These are phyloP conservation scores for Penicillium diatomitis DNA, from an alignment of 495 filamentous ascomycete species.

Conservation along the genomic window DNA sequence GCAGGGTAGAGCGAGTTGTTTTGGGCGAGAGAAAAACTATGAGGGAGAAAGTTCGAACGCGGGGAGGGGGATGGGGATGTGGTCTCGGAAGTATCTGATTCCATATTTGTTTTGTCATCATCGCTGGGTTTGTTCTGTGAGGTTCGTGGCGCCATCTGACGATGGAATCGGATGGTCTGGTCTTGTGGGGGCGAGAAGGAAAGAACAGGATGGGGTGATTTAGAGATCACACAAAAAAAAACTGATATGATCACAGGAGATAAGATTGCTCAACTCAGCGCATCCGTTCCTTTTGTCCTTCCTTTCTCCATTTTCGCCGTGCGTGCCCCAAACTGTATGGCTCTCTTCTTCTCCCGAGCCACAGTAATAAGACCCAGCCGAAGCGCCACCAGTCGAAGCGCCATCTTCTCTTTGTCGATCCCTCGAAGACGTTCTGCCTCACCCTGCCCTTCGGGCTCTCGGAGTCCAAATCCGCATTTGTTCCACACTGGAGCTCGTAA, in stretches of 20 bases:
- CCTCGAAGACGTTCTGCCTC: background rate
- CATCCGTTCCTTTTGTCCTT: constrained; percentile 59
- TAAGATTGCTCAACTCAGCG: constrained; percentile 23
- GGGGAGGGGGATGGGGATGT: background rate
- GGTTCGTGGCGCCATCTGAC: background rate
- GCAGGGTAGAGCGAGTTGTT: no score
- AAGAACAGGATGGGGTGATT: background rate
- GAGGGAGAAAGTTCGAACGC: background rate
- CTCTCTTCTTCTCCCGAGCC: constrained; percentile 83
- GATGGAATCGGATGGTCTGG: background rate
- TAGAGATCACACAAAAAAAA: background rate
- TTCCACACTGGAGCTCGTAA: constrained; percentile 63
- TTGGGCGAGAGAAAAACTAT: background rate
- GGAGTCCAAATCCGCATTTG: constrained; percentile 69
- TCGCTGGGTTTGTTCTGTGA: constrained; percentile 17
- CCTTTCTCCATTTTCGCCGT: constrained; percentile 81
- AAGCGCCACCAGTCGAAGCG: constrained; percentile 70
- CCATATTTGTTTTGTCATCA: constrained; percentile 37
- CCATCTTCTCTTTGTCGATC: constrained; percentile 70
- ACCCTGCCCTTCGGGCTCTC: background rate
- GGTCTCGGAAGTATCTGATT: constrained; percentile 47
- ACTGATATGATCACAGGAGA: background rate
- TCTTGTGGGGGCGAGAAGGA: background rate
- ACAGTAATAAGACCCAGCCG: constrained; percentile 60
- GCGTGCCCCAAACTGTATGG: constrained; percentile 79